phyloP scores from a whole-genome alignment of 2,329 filamentous ascomycete genomes.

The Ramularia collo-cygni region DNA sequence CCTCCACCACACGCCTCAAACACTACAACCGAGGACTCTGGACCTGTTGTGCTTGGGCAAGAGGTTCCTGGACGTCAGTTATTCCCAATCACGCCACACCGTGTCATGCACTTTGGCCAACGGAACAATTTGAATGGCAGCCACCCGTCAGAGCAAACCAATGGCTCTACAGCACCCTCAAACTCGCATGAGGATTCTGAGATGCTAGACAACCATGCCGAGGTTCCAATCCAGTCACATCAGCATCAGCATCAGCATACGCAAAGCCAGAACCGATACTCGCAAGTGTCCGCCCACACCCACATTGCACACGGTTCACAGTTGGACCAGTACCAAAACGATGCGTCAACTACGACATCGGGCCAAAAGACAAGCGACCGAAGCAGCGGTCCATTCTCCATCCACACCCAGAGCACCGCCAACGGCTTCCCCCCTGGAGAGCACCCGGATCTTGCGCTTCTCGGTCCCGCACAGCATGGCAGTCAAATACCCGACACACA shows the following conservation, averaged over 20 bases:
- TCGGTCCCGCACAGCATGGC: conserved; percentile 44
- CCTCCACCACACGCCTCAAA: conserved; percentile 35
- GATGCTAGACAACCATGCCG: conserved; percentile 39
- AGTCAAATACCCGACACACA: conserved; percentile 60
- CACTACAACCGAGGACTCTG: conserved; percentile 37
- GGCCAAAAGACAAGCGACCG: conserved; percentile 63
- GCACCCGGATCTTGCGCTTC: conserved; percentile 49
- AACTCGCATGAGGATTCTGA: conserved; percentile 36
- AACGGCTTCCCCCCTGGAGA: conserved; percentile 43
- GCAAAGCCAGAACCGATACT: conserved; percentile 51
- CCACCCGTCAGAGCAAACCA: conserved; percentile 30
- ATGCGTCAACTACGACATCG: conserved; percentile 79
- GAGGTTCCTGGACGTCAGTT: conserved; percentile 48
- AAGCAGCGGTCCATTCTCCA: conserved; percentile 50
- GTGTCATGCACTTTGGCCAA: conserved; percentile 53
- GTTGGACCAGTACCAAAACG: conserved; percentile 63
- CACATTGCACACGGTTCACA: conserved; percentile 53
- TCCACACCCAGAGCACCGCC: conserved; percentile 63
- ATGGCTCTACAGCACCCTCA: conserved; percentile 37
- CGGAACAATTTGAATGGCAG: conserved; percentile 36
- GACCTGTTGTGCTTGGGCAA: conserved; percentile 54
- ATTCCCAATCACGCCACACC: conserved; percentile 42
- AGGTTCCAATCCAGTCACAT: conserved; percentile 25
- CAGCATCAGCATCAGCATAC: conserved; percentile 30
- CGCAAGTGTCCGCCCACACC: conserved; percentile 58